Evolutionary conservation across 768 basidiomycete genomes (phyloP).

Genomic region (Myochromella boudieri): DNA sequence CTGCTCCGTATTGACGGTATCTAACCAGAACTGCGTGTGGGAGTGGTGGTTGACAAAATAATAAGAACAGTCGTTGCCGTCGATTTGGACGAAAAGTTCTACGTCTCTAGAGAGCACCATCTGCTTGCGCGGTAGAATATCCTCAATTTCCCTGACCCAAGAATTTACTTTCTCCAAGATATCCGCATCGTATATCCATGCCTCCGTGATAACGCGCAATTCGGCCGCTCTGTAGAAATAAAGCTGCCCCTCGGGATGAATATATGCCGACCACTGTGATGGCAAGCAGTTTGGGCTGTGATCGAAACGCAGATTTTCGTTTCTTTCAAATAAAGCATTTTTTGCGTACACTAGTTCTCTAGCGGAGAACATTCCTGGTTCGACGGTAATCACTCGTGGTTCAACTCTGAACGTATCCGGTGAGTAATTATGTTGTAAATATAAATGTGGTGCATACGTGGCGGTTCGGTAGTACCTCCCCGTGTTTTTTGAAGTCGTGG

Average conservation of each 20-base stretch:
- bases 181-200: slow-evolving; percentile 41
- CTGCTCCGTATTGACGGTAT: slow-evolving; percentile 38
- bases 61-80: slow-evolving; percentile 47
- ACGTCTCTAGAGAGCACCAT: slow-evolving; percentile 34
- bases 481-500: slow-evolving; percentile 28
- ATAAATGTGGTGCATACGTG: slow-evolving; percentile 12
- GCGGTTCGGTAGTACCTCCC: slow-evolving; percentile 25
- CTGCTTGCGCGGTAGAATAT: slow-evolving; percentile 25
- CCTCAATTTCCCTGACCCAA: slow-evolving; percentile 37
- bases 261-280: slow-evolving; percentile 42
- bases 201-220: slow-evolving; percentile 55
- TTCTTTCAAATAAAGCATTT: background rate
- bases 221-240: slow-evolving; percentile 44
- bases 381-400: slow-evolving; percentile 15
- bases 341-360: slow-evolving; percentile 19
- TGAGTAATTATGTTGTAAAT: background rate
- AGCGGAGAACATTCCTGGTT: slow-evolving; percentile 20
- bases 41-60: slow-evolving; percentile 54
- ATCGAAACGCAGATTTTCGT: background rate
- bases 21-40: slow-evolving; percentile 56
- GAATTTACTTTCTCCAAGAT: slow-evolving; percentile 32
- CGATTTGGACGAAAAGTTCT: slow-evolving; percentile 55
- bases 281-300: slow-evolving; percentile 44
- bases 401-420: slow-evolving; percentile 19
- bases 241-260: slow-evolving; percentile 61